These are phyloP conservation scores for Omphalea diandra DNA, from an alignment of 441 rosid species.

Conservation along the genomic window DNA sequence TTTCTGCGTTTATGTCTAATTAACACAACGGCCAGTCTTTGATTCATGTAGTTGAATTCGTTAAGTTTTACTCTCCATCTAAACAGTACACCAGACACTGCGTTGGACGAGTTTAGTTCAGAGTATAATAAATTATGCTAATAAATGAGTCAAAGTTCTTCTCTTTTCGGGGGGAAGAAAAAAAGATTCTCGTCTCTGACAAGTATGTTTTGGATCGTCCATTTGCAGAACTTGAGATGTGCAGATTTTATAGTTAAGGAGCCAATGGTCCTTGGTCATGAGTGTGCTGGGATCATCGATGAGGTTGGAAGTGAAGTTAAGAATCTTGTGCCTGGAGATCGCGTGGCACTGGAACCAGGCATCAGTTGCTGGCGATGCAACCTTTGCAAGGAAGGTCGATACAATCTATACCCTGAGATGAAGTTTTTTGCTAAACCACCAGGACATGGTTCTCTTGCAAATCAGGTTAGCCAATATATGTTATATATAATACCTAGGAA, in stretches of 20 bases:
- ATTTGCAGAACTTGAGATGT: constrained; percentile 52
- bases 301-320: constrained; percentile 75
- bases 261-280: constrained; percentile 96
- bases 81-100: background rate
- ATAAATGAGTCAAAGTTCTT: background rate
- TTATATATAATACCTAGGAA: too few relatives aligned
- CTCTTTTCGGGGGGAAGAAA: too few relatives aligned
- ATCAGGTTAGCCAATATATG: constrained; percentile 44
- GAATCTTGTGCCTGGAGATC: constrained; percentile 58
- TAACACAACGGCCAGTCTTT: background rate
- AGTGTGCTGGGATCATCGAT: constrained; percentile 85
- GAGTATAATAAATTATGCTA: background rate
- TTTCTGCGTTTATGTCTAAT: background rate
- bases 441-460: constrained; percentile 81
- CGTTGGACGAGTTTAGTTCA: background rate
- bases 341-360: constrained; percentile 87
- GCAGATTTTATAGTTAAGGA: constrained; percentile 79
- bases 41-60: background rate
- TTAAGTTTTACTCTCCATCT: background rate
- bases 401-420: constrained; percentile 91
- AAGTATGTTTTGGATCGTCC: constrained; percentile 9
- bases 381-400: constrained; percentile 70
- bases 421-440: constrained; percentile 93
- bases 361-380: constrained; percentile 80
- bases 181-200: background rate